Conservation (phyloP, 2,329 filamentous ascomycete species). For the Sporothrix sp. region DNA sequence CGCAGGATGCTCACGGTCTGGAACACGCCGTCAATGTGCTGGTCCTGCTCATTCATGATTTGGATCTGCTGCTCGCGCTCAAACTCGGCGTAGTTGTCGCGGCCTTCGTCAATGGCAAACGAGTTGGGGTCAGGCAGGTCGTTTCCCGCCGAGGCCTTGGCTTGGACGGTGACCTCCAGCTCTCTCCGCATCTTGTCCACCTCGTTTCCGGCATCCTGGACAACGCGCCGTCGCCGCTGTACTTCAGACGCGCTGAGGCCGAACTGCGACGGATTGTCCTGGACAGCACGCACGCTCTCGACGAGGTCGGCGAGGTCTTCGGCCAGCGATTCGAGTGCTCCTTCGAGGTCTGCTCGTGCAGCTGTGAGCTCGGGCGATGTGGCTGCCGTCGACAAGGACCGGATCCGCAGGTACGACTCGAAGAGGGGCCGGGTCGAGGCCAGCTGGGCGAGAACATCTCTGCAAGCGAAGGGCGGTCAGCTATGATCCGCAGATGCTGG, state of each 20-base stretch:
- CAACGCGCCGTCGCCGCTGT: constrained; percentile 65
- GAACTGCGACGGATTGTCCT: constrained; percentile 77
- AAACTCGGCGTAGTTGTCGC: constrained; percentile 61
- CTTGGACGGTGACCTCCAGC: constrained; percentile 45
- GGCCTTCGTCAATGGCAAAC: constrained; percentile 43
- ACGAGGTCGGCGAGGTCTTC: constrained; percentile 84
- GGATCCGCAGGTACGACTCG: constrained; percentile 90
- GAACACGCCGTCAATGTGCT: constrained; percentile 86
- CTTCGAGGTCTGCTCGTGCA: constrained; percentile 59
- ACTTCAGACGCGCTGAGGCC: constrained; percentile 80
- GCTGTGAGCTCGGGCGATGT: constrained; percentile 76
- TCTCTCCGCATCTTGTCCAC: constrained; percentile 83
- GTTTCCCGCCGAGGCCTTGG: constrained; percentile 20
- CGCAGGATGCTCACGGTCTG: constrained; percentile 84
- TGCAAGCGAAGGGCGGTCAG: constrained; percentile 28
- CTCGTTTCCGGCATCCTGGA: constrained; percentile 82
- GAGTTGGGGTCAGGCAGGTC: constrained; percentile 46
- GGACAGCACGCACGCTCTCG: constrained; percentile 77
- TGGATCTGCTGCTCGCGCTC: constrained; percentile 85
- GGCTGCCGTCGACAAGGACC: constrained; percentile 64
- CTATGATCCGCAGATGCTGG: too few species aligned
- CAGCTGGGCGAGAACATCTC: constrained; percentile 81
- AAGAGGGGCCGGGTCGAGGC: constrained; percentile 76
- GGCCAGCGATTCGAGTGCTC: constrained; percentile 56
- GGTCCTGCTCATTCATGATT: constrained; percentile 91